Percentiles rank a stretch among this genome's conserved stretches.
Evolutionary conservation across 2,329 filamentous ascomycete genomes (phyloP).

Genomic region (Ophiostoma fasciatum): DNA sequence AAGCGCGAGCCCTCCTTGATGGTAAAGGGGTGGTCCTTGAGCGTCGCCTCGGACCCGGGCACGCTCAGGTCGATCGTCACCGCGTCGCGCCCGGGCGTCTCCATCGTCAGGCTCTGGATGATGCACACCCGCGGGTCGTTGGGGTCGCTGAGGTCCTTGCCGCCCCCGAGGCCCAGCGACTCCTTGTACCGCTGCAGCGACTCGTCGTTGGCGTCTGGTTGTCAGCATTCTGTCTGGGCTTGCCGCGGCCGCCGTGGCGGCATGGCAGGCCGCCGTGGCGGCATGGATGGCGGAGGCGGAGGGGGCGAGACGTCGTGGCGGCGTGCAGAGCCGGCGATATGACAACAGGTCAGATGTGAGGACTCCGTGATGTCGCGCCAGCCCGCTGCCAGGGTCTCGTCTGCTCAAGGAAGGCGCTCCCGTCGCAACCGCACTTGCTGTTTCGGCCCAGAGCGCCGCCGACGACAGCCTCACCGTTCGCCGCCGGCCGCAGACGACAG

Average conservation of each 20-base stretch:
- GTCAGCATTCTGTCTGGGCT: neutral
- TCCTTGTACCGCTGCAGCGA: slow-evolving; percentile 96
- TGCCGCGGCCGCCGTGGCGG: neutral
- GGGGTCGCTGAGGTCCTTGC: slow-evolving; percentile 56
- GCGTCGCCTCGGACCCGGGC: slow-evolving; percentile 55
- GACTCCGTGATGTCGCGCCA: too few relatives aligned
- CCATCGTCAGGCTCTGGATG: slow-evolving; percentile 80
- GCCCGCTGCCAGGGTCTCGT: too few relatives aligned
- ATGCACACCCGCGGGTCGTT: slow-evolving; percentile 83
- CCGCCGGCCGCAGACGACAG: too few relatives aligned
- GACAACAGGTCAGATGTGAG: too few relatives aligned
- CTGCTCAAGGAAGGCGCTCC: neutral
- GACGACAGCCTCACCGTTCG: too few relatives aligned
- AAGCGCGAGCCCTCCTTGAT: slow-evolving; percentile 95
- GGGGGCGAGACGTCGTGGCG: too few relatives aligned
- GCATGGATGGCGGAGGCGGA: neutral
- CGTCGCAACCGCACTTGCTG: neutral
- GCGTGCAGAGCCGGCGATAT: too few relatives aligned
- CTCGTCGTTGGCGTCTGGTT: slow-evolving; percentile 59
- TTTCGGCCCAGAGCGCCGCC: too few relatives aligned
- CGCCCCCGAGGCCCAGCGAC: slow-evolving; percentile 73
- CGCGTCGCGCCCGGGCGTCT: slow-evolving; percentile 66
- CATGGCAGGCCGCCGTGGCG: too few relatives aligned
- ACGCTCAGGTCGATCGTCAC: slow-evolving; percentile 78
- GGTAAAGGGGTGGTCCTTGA: slow-evolving; percentile 87